A percentile compares a stretch with the other conserved stretches of the same genome.
Conservation (phyloP, 768 basidiomycete species). For the Termitomyces sp. region DNA sequence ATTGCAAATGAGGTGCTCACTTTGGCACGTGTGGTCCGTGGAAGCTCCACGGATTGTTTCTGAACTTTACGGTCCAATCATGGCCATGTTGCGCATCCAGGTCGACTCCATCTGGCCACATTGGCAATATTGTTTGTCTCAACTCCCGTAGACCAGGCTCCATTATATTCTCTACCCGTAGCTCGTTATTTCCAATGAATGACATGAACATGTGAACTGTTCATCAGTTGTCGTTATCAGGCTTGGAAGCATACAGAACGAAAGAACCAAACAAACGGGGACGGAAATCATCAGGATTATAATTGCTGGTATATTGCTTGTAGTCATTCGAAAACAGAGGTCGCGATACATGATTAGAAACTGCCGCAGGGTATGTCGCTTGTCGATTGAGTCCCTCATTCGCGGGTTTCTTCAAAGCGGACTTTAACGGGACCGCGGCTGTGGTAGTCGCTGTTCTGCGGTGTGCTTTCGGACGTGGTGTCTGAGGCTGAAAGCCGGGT, state of each 20-base stretch:
- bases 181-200: conserved; percentile 58
- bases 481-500: conserved; percentile 8
- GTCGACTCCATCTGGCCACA: conserved; percentile 66
- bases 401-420: conserved; percentile 48
- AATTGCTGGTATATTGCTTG: conserved; percentile 6
- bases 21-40: conserved; percentile 44
- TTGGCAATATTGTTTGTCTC: conserved; percentile 44
- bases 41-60: conserved; percentile 63
- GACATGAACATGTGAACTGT: conserved; percentile 71
- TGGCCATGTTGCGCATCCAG: conserved; percentile 35
- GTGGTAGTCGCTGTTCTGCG: conserved; percentile 26
- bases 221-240: conserved; percentile 6
- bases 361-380: conserved; percentile 16
- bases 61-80: conserved; percentile 59
- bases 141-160: conserved; percentile 53
- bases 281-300: conserved; percentile 19
- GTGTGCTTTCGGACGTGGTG: conserved; percentile 26
- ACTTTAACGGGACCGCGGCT: conserved; percentile 34
- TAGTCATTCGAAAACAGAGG: conserved; percentile 4
- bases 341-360: conserved; percentile 5
- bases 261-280: conserved; percentile 22
- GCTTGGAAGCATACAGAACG: not conserved
- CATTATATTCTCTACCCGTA: conserved; percentile 49
- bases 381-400: conserved; percentile 19
- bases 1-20: conserved; percentile 28